phyloP scores from a whole-genome alignment of 768 basidiomycete species.

The Megacollybia marginata region DNA sequence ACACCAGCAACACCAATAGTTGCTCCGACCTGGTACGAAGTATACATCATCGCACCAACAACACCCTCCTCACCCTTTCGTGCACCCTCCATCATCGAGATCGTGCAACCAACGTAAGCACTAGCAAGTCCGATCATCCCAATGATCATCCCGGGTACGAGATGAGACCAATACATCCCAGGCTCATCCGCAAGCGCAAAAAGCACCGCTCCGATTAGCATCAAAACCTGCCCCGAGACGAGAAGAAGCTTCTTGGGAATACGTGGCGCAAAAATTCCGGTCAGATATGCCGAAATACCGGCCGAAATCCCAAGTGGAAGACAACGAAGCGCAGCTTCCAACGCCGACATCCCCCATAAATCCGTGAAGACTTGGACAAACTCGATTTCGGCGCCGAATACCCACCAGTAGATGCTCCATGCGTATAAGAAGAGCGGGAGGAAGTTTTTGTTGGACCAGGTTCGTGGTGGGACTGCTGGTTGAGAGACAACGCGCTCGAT shows the following conservation, averaged over 20 bases:
- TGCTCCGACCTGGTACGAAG: conserved; percentile 4
- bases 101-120: conserved; percentile 19
- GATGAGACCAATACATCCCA: conserved; percentile 31
- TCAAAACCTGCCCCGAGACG: no score
- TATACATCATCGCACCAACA: conserved; percentile 4
- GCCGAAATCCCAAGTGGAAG: no score
- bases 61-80: conserved; percentile 3
- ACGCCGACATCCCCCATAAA: no score
- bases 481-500: not conserved
- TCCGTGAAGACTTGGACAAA: no score
- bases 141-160: conserved; percentile 40
- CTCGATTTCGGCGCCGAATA: no score
- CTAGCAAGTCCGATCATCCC: conserved; percentile 36
- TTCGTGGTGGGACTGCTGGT: not conserved
- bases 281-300: no score
- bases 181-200: conserved; percentile 32
- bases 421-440: not conserved
- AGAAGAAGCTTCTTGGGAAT: no score
- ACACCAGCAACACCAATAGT: conserved; percentile 2
- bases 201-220: conserved; percentile 18
- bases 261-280: no score
- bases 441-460: not conserved
- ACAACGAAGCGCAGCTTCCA: no score
- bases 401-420: conserved; percentile 4
- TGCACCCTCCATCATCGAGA: conserved; percentile 3